Evolutionary conservation across 1,284 basidiomycete species (phyloP).

Genomic region (Tremellales sp.): DNA sequence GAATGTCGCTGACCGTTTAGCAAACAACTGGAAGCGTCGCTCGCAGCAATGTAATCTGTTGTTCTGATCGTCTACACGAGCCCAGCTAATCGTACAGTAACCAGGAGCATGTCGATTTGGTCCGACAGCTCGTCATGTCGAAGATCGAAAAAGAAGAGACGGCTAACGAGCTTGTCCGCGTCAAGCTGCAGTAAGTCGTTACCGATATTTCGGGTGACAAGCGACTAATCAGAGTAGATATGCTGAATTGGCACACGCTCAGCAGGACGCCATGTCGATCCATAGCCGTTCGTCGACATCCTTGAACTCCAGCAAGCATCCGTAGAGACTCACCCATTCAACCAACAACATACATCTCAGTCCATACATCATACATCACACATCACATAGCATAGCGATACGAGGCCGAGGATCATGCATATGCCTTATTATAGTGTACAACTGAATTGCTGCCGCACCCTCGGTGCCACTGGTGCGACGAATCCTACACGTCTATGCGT

Average conservation of each 20-base stretch:
- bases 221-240: constrained; percentile 55
- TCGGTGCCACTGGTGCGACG: constrained; percentile 1
- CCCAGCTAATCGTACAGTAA: constrained; percentile 25
- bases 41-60: constrained; percentile 68
- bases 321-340: neutral
- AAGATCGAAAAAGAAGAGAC: constrained; percentile 83
- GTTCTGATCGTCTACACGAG: neutral
- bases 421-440: neutral
- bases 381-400: constrained; percentile 1
- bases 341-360: neutral
- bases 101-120: constrained; percentile 48
- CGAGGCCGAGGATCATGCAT: too few species aligned
- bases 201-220: neutral
- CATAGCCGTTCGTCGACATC: constrained; percentile 23
- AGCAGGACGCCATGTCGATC: constrained; percentile 62
- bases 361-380: neutral
- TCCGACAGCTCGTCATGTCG: constrained; percentile 85
- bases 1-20: constrained; percentile 49
- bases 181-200: constrained; percentile 72
- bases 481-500: constrained; percentile 16
- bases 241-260: constrained; percentile 81
- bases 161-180: constrained; percentile 83
- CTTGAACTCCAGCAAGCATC: neutral
- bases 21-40: constrained; percentile 68
- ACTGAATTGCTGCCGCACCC: neutral